Evolutionary conservation across 306 rosid genomes (phyloP), one percentile per base, ranked within the genome.

Genomic region (Sicyos edulis): DNA sequence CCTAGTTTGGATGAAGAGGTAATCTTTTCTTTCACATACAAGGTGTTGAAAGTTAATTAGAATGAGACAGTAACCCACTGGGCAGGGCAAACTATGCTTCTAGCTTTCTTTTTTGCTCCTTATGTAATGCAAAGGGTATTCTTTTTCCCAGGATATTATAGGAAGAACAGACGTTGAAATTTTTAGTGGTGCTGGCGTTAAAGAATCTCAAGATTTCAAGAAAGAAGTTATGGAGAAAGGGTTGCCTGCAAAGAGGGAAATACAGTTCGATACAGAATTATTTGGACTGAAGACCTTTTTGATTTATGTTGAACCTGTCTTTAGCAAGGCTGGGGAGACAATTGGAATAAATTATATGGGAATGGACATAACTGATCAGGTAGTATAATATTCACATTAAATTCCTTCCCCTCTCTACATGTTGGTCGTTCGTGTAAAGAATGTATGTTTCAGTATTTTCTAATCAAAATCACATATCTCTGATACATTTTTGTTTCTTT

Each of bases 301-400:
- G 84, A 92, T 92, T 72, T 86, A 85, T 37, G 98, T 92, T 24
- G 96, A 90, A 81, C 98, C 96, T 71, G 96, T 90, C 51, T 92
- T 90, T 55, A 90, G 91, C 88, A 92, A 92, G 82, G 80, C 90
- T 59, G 96, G 96, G 74, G 93, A 88, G 77, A 92, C 90, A 51
- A 83, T 92, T 75, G 98, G 98, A 72, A 85, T 92, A 81, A 88
- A 92, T 32, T 92, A 92, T 74, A 90, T 92, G 96, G 98, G 96
- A 70, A 92, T 92, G 96, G 98, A 92, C 83, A 86, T 90, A 74
- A 88, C 96, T 29, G 98, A 90, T 82, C 96, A 92, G 96, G 96
- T 92, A 81, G 71, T 53, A 34, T 34, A 9, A 52, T 62, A 37
- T 4, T 37, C 0, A 37, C 42, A 37, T 37, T 4, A 40, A 58